phyloP scores from a whole-genome alignment of 2,329 filamentous ascomycete genomes.

The Trichoderma afroharzianum region DNA sequence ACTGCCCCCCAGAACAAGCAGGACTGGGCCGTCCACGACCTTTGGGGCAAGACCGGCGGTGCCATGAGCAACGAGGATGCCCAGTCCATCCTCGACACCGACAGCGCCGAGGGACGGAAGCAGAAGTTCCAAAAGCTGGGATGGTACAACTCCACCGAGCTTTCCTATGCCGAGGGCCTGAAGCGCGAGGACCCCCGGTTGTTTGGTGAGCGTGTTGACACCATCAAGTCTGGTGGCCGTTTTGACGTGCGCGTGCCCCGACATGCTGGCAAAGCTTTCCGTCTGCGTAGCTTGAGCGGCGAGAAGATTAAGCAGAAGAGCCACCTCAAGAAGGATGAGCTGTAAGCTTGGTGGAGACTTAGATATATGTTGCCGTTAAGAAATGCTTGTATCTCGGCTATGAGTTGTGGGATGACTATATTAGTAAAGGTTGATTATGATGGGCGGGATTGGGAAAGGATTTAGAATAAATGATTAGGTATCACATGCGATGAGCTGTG shows the following conservation, averaged over 20 bases:
- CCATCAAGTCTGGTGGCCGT: slow-evolving; percentile 11
- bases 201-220: slow-evolving; percentile 10
- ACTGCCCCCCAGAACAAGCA: slow-evolving; percentile 14
- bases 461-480: neutral
- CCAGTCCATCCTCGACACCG: slow-evolving; percentile 10
- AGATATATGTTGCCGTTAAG: neutral
- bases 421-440: neutral
- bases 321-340: slow-evolving; percentile 4
- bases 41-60: slow-evolving; percentile 14
- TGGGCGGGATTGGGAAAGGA: neutral
- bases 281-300: slow-evolving; percentile 5
- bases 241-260: slow-evolving; percentile 9
- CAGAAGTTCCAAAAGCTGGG: neutral
- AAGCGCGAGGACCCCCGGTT: slow-evolving; percentile 2
- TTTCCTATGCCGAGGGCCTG: slow-evolving; percentile 11
- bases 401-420: neutral
- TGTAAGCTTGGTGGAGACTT: neutral
- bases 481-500: neutral
- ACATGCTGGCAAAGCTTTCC: slow-evolving; percentile 10
- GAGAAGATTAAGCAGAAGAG: slow-evolving; percentile 6
- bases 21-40: slow-evolving; percentile 13
- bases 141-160: slow-evolving; percentile 14
- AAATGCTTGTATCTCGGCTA: neutral
- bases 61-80: slow-evolving; percentile 11
- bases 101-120: neutral